These are phyloP conservation scores for Euphrasia confusa DNA, from an alignment of 257 asterid genomes.

Conservation along the genomic window DNA sequence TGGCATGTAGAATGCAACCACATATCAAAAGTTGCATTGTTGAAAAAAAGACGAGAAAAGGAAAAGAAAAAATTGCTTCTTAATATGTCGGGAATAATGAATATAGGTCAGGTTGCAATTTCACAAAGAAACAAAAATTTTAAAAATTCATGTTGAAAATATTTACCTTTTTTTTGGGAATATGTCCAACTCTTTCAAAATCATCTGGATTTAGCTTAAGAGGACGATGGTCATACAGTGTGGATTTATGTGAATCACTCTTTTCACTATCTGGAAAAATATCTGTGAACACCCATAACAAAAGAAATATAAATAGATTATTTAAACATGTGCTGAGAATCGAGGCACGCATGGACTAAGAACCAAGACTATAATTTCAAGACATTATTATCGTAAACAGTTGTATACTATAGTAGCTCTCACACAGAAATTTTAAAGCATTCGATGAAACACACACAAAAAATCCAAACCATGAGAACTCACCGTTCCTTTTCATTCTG, in stretches of 20 bases:
- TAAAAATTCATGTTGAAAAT: no score
- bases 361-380: not conserved
- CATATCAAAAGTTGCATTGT: not conserved
- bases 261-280: not conserved
- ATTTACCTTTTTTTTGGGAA: not conserved
- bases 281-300: not conserved
- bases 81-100: not conserved
- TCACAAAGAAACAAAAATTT: no score
- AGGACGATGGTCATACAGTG: constrained; percentile 10
- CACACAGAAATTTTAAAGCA: not conserved
- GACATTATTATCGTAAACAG: no score
- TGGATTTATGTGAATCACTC: not conserved
- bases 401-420: not conserved
- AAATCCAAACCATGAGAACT: not conserved
- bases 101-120: no score
- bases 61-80: not conserved
- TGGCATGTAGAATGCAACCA: not conserved
- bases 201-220: constrained; percentile 1
- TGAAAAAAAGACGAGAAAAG: not conserved
- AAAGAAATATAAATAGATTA: not conserved
- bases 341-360: not conserved
- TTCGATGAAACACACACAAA: not conserved
- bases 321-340: not conserved
- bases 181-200: constrained; percentile 7
- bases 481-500: not conserved